Conservation (phyloP, 495 filamentous ascomycete species). For the Tuber melanosporum region DNA sequence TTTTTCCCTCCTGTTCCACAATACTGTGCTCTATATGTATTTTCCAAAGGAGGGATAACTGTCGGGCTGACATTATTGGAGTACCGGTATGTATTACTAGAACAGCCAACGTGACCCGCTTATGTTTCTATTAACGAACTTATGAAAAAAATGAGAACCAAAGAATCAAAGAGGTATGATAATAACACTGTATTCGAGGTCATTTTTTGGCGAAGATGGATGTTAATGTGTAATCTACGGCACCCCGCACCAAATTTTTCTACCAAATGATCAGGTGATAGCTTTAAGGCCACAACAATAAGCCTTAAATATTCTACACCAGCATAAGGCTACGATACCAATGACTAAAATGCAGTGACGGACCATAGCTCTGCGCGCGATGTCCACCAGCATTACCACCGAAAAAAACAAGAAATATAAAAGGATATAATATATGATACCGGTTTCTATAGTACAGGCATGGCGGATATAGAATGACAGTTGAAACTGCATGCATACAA, state of each 20-base stretch:
- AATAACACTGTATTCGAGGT: not conserved
- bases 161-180: not conserved
- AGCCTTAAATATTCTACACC: not conserved
- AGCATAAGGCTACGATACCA: not conserved
- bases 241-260: not conserved
- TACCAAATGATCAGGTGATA: not conserved
- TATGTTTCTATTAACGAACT: not conserved
- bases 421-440: not conserved
- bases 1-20: not conserved
- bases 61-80: not conserved
- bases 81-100: not conserved
- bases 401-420: not conserved
- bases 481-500: not conserved
- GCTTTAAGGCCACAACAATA: not conserved
- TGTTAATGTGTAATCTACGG: not conserved
- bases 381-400: not conserved
- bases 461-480: not conserved
- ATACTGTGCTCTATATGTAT: not conserved
- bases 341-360: not conserved
- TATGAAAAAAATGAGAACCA: not conserved
- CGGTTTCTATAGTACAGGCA: not conserved
- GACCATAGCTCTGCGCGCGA: not conserved
- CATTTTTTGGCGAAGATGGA: not conserved
- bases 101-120: not conserved
- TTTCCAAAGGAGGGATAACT: not conserved